These are phyloP conservation scores for Hanseniaspora occidentalis DNA, from an alignment of 805 yeast genomes.

Conservation along the genomic window DNA sequence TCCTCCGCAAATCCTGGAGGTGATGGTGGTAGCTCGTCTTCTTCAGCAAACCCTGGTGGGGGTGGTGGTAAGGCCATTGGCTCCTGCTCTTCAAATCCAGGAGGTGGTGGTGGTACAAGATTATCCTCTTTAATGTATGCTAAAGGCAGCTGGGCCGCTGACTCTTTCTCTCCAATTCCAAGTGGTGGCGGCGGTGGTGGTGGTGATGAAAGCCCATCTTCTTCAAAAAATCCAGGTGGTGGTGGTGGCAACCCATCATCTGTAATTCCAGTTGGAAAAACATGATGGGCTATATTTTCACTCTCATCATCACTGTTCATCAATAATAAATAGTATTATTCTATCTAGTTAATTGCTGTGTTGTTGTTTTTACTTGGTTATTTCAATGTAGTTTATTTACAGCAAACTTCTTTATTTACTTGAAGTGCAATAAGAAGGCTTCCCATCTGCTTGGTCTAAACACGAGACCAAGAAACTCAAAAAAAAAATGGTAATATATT, in stretches of 20 bases:
- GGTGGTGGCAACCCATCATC: slow-evolving; percentile 15
- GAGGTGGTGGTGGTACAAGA: slow-evolving; percentile 20
- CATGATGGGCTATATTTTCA: not conserved
- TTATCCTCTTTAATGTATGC: not conserved
- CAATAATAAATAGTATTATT: not conserved
- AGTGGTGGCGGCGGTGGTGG: slow-evolving; percentile 25
- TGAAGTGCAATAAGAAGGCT: not conserved
- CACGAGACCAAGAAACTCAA: too few species aligned
- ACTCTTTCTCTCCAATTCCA: slow-evolving; percentile 9
- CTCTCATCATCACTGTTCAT: not conserved
- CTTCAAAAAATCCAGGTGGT: slow-evolving; percentile 12
- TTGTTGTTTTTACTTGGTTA: not conserved
- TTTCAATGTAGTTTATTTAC: not conserved
- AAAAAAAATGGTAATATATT: too few species aligned
- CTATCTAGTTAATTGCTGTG: not conserved
- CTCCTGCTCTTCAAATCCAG: slow-evolving; percentile 6
- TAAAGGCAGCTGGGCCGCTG: too few species aligned
- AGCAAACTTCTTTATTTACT: not conserved
- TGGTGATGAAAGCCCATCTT: slow-evolving; percentile 10
- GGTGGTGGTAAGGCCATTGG: slow-evolving; percentile 29
- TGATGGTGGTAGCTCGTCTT: slow-evolving; percentile 16
- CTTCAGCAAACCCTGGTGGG: slow-evolving; percentile 18
- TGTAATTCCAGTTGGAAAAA: not conserved
- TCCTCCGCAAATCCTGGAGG: slow-evolving; percentile 15
- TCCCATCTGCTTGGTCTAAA: too few species aligned